These are phyloP conservation scores for Rhizopus sp. DNA, from an alignment of 371 early-diverging fungal species.

Conservation along the genomic window DNA sequence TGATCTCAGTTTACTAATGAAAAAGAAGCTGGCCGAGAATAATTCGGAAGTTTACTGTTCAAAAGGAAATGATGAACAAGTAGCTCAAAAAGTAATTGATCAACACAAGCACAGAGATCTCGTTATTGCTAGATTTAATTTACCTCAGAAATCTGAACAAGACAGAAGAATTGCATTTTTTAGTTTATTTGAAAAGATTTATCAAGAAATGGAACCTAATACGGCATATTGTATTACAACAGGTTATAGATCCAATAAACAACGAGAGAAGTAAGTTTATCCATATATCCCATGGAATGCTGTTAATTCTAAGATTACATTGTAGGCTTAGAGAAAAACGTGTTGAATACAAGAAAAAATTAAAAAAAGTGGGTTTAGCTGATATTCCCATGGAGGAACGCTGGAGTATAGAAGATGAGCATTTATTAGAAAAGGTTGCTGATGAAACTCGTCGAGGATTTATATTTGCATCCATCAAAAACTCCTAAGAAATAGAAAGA, in stretches of 20 bases:
- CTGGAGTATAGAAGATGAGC: slow-evolving; percentile 34
- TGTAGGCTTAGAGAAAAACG: slow-evolving; percentile 31
- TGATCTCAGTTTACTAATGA: slow-evolving; percentile 10
- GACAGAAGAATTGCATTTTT: slow-evolving; percentile 10
- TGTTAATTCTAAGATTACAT: no score
- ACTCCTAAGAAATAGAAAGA: no score
- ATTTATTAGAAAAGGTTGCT: slow-evolving; percentile 18
- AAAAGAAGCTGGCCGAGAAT: slow-evolving; percentile 9
- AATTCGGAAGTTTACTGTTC: slow-evolving; percentile 15
- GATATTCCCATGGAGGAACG: slow-evolving; percentile 33
- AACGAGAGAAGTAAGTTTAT: slow-evolving; percentile 27
- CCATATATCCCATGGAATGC: no score
- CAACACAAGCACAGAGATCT: slow-evolving; percentile 16
- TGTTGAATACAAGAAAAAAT: slow-evolving; percentile 23
- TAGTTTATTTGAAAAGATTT: slow-evolving; percentile 17
- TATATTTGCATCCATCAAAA: slow-evolving; percentile 24
- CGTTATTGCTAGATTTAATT: slow-evolving; percentile 20
- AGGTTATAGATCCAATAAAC: slow-evolving; percentile 25
- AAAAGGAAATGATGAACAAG: slow-evolving; percentile 17
- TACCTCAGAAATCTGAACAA: slow-evolving; percentile 18
- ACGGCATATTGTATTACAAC: slow-evolving; percentile 29
- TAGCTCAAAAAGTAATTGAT: slow-evolving; percentile 21
- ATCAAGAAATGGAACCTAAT: slow-evolving; percentile 24
- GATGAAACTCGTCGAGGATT: slow-evolving; percentile 29
- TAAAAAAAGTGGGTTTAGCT: slow-evolving; percentile 20